Percentiles rank a stretch among this genome's conserved stretches.
These are phyloP conservation scores for Vitis cinerea DNA, from an alignment of 164 flowering plant species.

Conservation along the genomic window DNA sequence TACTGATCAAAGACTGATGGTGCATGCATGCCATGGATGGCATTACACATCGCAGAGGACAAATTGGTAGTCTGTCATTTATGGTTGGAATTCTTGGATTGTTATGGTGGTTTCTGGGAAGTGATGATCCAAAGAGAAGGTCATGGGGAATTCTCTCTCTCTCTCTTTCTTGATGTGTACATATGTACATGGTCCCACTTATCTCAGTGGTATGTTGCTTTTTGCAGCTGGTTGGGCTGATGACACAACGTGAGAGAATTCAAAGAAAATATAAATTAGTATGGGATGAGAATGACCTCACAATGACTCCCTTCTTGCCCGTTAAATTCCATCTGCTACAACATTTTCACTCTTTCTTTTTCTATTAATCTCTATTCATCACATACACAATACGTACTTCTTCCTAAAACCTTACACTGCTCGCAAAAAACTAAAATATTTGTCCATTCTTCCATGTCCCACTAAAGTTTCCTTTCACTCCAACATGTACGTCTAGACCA, in stretches of 20 bases:
- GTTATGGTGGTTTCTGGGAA: background rate
- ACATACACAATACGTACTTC: too few relatives aligned
- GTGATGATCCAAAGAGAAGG: too few relatives aligned
- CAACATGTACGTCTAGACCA: too few relatives aligned
- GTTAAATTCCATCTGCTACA: too few relatives aligned
- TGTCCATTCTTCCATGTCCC: too few relatives aligned
- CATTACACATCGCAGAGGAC: background rate
- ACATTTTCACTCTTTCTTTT: background rate
- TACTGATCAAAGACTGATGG: conserved; percentile 19
- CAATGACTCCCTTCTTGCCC: conserved; percentile 1
- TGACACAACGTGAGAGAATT: background rate
- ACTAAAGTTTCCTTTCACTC: too few relatives aligned
- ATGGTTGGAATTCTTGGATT: background rate
- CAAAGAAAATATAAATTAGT: background rate
- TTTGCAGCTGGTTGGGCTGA: conserved; percentile 14
- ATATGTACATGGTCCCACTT: conserved; percentile 8
- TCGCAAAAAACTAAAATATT: too few relatives aligned
- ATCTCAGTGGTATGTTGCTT: conserved; percentile 33
- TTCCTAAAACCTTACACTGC: too few relatives aligned
- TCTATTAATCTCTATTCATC: too few relatives aligned
- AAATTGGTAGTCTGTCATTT: background rate
- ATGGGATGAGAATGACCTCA: conserved; percentile 10
- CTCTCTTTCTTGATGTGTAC: background rate
- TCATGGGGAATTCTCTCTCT: background rate
- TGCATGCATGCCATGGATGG: conserved; percentile 24